Evolutionary conservation across 441 rosid species (phyloP), one percentile per base, ranked within the genome.

Genomic region (Eruca vesicaria): DNA sequence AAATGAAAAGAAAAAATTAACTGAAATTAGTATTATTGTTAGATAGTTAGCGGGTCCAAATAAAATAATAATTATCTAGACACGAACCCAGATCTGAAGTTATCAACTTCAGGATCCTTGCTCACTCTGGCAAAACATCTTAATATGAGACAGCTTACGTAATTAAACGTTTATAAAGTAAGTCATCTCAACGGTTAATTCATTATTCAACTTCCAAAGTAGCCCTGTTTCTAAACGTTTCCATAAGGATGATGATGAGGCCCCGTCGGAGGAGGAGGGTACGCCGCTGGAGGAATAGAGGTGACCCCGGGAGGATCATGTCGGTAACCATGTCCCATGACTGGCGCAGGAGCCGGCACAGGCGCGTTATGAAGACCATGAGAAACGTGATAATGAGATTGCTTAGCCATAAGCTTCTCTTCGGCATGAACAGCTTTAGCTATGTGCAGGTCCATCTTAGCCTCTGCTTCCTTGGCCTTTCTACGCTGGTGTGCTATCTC

Each of bases 401-500:
- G 85, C 63, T 69, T 80, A 38, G 84, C 50, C 61, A 66, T 56
- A 68, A 83, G 72, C 69, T 77, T 89, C 21, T 86, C 78, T 41
- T 82, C 84, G 0, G 82, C 86, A 59, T 86, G 88, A 48, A 41
- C 63, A 1, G 75, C 89, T 57, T 82, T 85, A 67, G 84, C 84
- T 50, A 84, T 71, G 66, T 86, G 93, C 78, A 90, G 53, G 69
- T 84, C 80, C 87, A 82, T 84, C 48, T 86, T 88, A 4, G 91
- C 91, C 63, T 81, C 74, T 6, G 93, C 92, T 77, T 85, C 97
- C 65, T 81, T 89, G 0, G 83, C 92, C 79, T 86, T 83, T 15
- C 94, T 61, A 0, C 79, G 74, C 75, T 90, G 85, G 48, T 77
- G 78, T 0, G 94, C 89, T 32, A 86, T 73, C 79, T 78, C 73